Evolutionary conservation across 176 grass and related monocot species (phyloP).

Genomic region (Triticum monococcum): DNA sequence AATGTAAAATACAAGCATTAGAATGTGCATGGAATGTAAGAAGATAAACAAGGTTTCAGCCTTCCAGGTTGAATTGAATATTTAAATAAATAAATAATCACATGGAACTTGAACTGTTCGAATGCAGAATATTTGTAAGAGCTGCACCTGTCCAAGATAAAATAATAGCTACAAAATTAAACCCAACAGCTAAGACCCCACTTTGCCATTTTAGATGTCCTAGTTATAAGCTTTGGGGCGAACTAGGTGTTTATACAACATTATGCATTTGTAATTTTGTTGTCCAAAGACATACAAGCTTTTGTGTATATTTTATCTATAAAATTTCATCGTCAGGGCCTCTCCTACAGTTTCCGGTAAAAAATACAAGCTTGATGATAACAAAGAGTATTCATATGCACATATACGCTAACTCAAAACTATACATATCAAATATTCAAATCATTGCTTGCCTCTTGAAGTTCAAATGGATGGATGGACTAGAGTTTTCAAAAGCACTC

Average conservation of each 20-base stretch:
- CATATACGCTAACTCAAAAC: not conserved
- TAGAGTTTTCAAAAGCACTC: not conserved
- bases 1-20: slow-evolving; percentile 22
- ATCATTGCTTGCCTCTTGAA: not conserved
- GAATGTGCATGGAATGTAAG: not conserved
- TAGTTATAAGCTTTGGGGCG: not conserved
- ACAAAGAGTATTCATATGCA: not conserved
- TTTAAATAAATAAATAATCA: slow-evolving; percentile 7
- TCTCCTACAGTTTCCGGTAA: too few relatives aligned
- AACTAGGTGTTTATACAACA: not conserved
- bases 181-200: not conserved
- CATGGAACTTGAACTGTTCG: not conserved
- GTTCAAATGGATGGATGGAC: not conserved
- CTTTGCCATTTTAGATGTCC: not conserved
- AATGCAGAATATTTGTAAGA: not conserved
- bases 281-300: not conserved
- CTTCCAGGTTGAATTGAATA: not conserved
- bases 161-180: slow-evolving; percentile 4
- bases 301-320: not conserved
- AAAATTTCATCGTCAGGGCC: not conserved
- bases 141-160: not conserved
- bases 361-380: not conserved
- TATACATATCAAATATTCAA: not conserved
- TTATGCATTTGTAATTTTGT: not conserved
- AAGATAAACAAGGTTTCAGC: not conserved